Percentiles rank a stretch among this genome's conserved stretches.
Conservation (phyloP, 1,284 basidiomycete genomes). For the Boletus austroedulis region DNA sequence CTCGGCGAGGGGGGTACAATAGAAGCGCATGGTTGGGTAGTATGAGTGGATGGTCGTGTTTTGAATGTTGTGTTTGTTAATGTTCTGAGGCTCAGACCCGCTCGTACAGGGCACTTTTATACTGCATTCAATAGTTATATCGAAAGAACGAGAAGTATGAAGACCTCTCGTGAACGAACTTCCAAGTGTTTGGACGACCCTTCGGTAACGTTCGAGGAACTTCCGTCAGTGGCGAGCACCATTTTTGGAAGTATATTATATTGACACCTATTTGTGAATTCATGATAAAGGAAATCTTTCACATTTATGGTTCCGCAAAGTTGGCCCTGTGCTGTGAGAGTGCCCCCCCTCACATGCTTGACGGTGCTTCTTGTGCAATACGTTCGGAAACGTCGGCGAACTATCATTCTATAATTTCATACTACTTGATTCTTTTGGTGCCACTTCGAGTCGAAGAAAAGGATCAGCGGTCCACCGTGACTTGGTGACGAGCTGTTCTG, state of each 20-base stretch:
- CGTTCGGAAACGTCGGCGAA: too few species aligned
- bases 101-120: neutral
- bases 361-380: too few species aligned
- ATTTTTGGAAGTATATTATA: neutral
- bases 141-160: neutral
- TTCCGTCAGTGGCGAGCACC: neutral
- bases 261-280: neutral
- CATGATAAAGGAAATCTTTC: slow-evolving; percentile 4
- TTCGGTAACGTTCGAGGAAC: neutral
- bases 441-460: neutral
- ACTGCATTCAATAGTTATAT: too few species aligned
- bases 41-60: neutral
- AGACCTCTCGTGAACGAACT: neutral
- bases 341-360: too few species aligned
- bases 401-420: too few species aligned
- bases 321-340: too few species aligned
- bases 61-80: neutral
- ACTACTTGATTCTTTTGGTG: too few species aligned
- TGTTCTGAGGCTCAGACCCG: neutral
- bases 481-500: neutral
- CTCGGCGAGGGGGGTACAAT: neutral
- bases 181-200: neutral
- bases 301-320: neutral
- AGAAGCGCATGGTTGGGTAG: neutral
- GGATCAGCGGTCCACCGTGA: neutral